phyloP scores from a whole-genome alignment of 83 land plant species.

The Diphasiastrum complanatum region DNA sequence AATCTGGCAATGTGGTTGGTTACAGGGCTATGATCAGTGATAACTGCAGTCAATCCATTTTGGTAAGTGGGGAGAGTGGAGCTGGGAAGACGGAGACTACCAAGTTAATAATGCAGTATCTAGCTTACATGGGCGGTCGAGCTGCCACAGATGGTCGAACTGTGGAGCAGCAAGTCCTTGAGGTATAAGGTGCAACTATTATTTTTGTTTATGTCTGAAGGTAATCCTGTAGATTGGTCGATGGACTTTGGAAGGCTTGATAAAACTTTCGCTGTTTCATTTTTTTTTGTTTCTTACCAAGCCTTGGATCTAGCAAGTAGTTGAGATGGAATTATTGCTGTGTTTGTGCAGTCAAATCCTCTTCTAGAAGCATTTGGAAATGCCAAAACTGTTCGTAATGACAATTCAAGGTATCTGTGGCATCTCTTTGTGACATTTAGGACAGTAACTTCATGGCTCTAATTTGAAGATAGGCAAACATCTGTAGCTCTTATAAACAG shows the following conservation, averaged over 20 bases:
- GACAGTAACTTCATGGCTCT: too few relatives aligned
- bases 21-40: conserved; percentile 81
- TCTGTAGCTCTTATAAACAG: too few relatives aligned
- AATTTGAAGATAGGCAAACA: too few relatives aligned
- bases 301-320: too few relatives aligned
- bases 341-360: conserved; percentile 94
- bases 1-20: too few relatives aligned
- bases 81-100: conserved; percentile 97
- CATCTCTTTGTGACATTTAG: background rate
- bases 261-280: too few relatives aligned
- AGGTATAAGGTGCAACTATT: conserved; percentile 33
- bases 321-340: too few relatives aligned
- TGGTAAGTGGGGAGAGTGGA: conserved; percentile 96
- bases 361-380: conserved; percentile 98
- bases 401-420: conserved; percentile 70
- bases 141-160: conserved; percentile 62
- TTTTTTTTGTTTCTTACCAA: too few relatives aligned
- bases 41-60: conserved; percentile 65
- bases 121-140: conserved; percentile 82
- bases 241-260: too few relatives aligned
- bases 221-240: conserved; percentile 9
- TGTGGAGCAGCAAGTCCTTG: conserved; percentile 87
- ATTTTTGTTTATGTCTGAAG: background rate
- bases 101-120: conserved; percentile 80
- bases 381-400: conserved; percentile 89